Conservation (phyloP, 169 alveolate genomes). For the Theileria parva region DNA sequence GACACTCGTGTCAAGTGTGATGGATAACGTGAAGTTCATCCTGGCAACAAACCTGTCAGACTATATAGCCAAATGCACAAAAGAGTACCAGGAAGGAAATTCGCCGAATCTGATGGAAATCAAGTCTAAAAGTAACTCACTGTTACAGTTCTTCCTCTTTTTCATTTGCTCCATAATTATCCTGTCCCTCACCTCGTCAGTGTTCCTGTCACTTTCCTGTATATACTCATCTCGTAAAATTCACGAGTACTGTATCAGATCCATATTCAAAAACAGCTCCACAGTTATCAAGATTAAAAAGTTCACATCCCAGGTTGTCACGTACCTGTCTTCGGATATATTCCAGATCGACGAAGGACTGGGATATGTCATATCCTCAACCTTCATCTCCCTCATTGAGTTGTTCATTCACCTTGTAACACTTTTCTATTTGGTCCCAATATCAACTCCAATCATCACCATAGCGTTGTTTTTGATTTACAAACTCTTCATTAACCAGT, state of each 20-base stretch:
- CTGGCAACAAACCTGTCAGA: slow-evolving; percentile 19
- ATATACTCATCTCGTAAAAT: slow-evolving; percentile 41
- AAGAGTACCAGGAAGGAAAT: background rate
- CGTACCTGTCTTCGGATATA: slow-evolving; percentile 29
- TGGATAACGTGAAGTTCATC: slow-evolving; percentile 20
- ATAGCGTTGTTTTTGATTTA: slow-evolving; percentile 7
- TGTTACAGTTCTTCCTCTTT: background rate
- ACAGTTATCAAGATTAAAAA: slow-evolving; percentile 13
- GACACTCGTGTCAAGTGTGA: slow-evolving; percentile 3
- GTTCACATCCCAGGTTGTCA: slow-evolving; percentile 21
- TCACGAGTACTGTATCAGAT: slow-evolving; percentile 48
- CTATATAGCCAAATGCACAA: background rate
- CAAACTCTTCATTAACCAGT: background rate
- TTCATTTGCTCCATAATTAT: background rate
- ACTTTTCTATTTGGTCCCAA: slow-evolving; percentile 39
- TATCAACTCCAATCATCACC: slow-evolving; percentile 20
- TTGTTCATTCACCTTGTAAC: slow-evolving; percentile 35
- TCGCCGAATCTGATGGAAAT: background rate
- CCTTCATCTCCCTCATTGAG: slow-evolving; percentile 12
- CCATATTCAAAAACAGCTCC: slow-evolving; percentile 33
- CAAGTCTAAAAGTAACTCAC: background rate
- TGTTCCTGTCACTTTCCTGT: slow-evolving; percentile 14
- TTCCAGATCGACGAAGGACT: slow-evolving; percentile 38
- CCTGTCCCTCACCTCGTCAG: slow-evolving; percentile 1
- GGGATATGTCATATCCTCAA: slow-evolving; percentile 26